Evolutionary conservation across 164 flowering plant species (phyloP).

Genomic region (Akebia trifoliata): DNA sequence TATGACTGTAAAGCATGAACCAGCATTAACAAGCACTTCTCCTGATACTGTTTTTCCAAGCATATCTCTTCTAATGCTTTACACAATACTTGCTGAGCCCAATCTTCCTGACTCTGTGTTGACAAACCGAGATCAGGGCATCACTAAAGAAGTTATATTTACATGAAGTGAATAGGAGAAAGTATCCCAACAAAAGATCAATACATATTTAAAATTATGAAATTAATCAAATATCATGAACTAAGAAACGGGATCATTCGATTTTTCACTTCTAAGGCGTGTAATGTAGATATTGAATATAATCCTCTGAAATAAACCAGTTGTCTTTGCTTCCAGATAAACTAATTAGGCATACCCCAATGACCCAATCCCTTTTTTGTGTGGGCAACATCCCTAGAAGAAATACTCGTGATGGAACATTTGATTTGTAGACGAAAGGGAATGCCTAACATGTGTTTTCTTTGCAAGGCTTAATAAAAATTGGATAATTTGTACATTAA

Average conservation of each 20-base stretch:
- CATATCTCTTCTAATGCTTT: conserved; percentile 74
- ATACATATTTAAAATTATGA: no score
- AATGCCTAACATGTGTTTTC: no score
- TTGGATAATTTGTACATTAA: no score
- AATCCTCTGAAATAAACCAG: no score
- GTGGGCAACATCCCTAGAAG: no score
- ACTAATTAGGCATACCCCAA: no score
- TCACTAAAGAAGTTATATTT: background rate
- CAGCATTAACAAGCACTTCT: conserved; percentile 63
- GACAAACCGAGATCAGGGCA: background rate
- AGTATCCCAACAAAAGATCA: background rate
- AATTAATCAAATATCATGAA: background rate
- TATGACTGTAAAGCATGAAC: conserved; percentile 58
- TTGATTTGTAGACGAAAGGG: no score
- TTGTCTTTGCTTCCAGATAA: no score
- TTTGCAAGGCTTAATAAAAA: no score
- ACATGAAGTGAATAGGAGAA: background rate
- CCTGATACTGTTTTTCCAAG: conserved; percentile 60
- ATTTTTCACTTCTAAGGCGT: background rate
- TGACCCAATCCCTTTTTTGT: no score
- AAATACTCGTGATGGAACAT: no score
- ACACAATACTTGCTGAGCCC: conserved; percentile 44
- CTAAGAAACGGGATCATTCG: no score
- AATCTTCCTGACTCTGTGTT: conserved; percentile 37
- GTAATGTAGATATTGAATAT: background rate